Percentiles rank a stretch among this genome's conserved stretches.
Evolutionary conservation across 768 basidiomycete genomes (phyloP).

Genomic region (Grammothele lineata): DNA sequence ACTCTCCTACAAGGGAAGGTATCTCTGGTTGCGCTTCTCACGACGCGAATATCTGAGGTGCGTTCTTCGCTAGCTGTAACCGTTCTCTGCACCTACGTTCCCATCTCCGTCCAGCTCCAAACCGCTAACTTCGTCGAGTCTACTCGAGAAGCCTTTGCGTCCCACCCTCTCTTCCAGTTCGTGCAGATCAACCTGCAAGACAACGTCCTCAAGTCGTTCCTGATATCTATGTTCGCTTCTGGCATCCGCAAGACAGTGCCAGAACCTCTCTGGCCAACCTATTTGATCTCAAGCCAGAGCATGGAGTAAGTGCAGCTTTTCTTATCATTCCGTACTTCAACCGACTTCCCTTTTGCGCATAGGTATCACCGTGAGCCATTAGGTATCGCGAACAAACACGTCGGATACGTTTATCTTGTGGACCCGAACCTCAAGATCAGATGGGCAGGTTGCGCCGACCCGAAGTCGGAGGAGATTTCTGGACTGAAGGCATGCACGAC

Average conservation of each 20-base stretch:
- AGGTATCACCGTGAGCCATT: slow-evolving; percentile 73
- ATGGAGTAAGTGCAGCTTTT: slow-evolving; percentile 45
- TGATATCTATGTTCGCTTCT: slow-evolving; percentile 81
- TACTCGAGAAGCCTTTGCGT: slow-evolving; percentile 47
- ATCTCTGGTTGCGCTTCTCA: slow-evolving; percentile 78
- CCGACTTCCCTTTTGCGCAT: too few relatives aligned
- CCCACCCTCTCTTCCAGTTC: slow-evolving; percentile 63
- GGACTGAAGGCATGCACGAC: slow-evolving; percentile 66
- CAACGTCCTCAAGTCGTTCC: slow-evolving; percentile 86
- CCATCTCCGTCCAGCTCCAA: slow-evolving; percentile 54
- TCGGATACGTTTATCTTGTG: slow-evolving; percentile 90
- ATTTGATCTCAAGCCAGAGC: slow-evolving; percentile 78
- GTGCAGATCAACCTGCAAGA: slow-evolving; percentile 92
- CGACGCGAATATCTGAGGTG: slow-evolving; percentile 86
- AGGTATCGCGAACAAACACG: slow-evolving; percentile 83
- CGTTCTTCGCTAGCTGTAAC: slow-evolving; percentile 8
- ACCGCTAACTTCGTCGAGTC: slow-evolving; percentile 63
- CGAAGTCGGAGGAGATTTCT: slow-evolving; percentile 66
- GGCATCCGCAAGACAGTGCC: slow-evolving; percentile 69
- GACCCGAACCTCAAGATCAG: slow-evolving; percentile 82
- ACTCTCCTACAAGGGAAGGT: slow-evolving; percentile 71
- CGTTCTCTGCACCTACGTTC: too few relatives aligned
- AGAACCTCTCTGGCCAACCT: slow-evolving; percentile 57
- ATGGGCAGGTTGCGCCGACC: slow-evolving; percentile 91
- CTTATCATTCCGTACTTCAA: neutral